These are phyloP conservation scores for Trichosporon ovoides DNA, from an alignment of 1,284 basidiomycete genomes.

Conservation along the genomic window DNA sequence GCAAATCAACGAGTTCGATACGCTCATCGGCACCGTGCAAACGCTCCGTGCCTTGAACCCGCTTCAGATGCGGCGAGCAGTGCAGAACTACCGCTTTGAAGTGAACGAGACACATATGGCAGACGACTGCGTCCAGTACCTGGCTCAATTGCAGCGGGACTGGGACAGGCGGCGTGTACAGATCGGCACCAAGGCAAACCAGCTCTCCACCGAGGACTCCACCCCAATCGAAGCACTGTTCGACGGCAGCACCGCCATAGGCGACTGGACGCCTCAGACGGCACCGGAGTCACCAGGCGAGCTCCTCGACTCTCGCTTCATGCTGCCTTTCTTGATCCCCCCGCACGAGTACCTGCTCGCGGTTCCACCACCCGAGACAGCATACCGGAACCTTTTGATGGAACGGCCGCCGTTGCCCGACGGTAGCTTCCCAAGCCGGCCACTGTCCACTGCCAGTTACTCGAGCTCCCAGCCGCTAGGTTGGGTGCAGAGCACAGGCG, in stretches of 20 bases:
- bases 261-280: conserved; percentile 67
- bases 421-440: conserved; percentile 21
- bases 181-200: conserved; percentile 60
- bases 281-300: conserved; percentile 79
- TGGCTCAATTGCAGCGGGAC: conserved; percentile 88
- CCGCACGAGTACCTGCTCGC: conserved; percentile 71
- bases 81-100: conserved; percentile 91
- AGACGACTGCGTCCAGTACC: conserved; percentile 88
- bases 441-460: conserved; percentile 35
- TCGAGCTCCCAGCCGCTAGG: conserved; percentile 38
- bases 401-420: conserved; percentile 28
- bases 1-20: conserved; percentile 75
- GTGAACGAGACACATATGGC: conserved; percentile 87
- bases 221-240: conserved; percentile 68
- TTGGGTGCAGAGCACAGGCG: conserved; percentile 25
- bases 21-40: conserved; percentile 84
- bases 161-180: conserved; percentile 87
- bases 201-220: conserved; percentile 18
- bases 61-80: conserved; percentile 87
- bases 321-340: conserved; percentile 83
- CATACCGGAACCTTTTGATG: conserved; percentile 32
- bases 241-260: conserved; percentile 59
- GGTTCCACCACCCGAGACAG: conserved; percentile 37
- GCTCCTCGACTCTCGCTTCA: conserved; percentile 79
- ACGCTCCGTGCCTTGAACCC: conserved; percentile 81